Base-by-base conservation (phyloP, 352 stramenopile genomes). In the Pythium aristosporum region DNA sequence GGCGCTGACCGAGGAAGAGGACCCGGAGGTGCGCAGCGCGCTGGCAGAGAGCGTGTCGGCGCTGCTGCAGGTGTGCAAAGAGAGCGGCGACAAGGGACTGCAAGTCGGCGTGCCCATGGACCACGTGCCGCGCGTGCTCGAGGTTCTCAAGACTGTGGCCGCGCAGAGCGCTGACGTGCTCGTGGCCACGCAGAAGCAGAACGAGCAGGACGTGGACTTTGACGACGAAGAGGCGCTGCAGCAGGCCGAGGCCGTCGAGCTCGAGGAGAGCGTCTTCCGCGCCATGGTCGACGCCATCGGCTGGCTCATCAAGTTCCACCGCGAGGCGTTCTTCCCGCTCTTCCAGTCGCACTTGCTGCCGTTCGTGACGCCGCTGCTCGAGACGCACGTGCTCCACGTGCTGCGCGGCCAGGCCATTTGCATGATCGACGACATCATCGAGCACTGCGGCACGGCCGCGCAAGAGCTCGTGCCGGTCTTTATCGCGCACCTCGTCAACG, bases 371-470 rank as follows among this genome's bases (percentile, higher is more conserved):
- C 82, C 83, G 46, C 72, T 93, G 56, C 72, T 96, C 28, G 81
- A 91, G 50, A 71, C 75, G 36, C 73, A 75, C 57, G 74, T 77
- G 10, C 58, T 90, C 21, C 66, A 77, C 56, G 79, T 89, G 64
- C 68, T 96, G 20, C 87, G 87, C 46, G 81, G 81, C 11, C 85
- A 94, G 59, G 82, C 81, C 51, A 93, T 96, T 65, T 96, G 87
- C 77, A 93, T 92, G 76, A 80, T 96, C 47, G 87, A 96, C 65
- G 87, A 96, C 69, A 77, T 96, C 51, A 89, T 96, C 50, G 87
- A 96, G 72, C 84, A 93, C 77, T 91, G 87, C 58, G 85, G 80
- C 41, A 69, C 64, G 54, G 73, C 76, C 16, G 77, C 82, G 1
- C 80, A 89, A 70, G 80, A 91, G 75, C 68, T 93, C n/a, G 67